Conservation (phyloP, 225 moss, liverwort and hornwort genomes). For the Antitrichia curtipendula region DNA sequence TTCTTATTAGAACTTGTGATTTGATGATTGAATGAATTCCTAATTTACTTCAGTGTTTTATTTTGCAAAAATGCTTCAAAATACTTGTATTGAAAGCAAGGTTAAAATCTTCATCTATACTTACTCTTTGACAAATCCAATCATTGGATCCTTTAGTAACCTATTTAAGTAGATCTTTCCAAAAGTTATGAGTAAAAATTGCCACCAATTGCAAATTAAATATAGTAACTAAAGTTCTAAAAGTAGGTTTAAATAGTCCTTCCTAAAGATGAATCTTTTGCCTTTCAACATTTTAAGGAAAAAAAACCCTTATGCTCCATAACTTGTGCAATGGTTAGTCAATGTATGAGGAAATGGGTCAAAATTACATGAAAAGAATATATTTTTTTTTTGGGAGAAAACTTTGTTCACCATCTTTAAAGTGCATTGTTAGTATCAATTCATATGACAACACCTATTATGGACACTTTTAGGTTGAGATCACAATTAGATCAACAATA, state of each 20-base stretch:
- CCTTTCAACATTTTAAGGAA: not conserved
- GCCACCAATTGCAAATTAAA: not conserved
- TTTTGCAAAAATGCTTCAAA: not conserved
- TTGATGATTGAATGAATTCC: not conserved
- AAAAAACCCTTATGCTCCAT: not conserved
- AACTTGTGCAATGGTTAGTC: not conserved
- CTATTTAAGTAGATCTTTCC: not conserved
- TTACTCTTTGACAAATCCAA: not conserved
- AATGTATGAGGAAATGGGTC: not conserved
- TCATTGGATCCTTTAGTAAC: not conserved
- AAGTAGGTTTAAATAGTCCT: not conserved
- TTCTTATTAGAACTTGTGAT: not conserved
- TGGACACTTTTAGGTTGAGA: not conserved
- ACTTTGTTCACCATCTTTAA: not conserved
- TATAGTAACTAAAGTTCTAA: not conserved
- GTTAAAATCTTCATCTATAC: not conserved
- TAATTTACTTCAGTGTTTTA: fast-evolving
- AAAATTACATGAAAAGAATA: not conserved
- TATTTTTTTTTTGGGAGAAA: not conserved
- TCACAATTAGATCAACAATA: not conserved
- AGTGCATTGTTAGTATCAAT: not conserved
- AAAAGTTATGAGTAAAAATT: not conserved
- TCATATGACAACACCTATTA: not conserved
- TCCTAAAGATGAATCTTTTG: not conserved
- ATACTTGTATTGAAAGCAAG: not conserved